Conservation (phyloP, 768 basidiomycete genomes). For the Symmetrospora coprosmae region DNA sequence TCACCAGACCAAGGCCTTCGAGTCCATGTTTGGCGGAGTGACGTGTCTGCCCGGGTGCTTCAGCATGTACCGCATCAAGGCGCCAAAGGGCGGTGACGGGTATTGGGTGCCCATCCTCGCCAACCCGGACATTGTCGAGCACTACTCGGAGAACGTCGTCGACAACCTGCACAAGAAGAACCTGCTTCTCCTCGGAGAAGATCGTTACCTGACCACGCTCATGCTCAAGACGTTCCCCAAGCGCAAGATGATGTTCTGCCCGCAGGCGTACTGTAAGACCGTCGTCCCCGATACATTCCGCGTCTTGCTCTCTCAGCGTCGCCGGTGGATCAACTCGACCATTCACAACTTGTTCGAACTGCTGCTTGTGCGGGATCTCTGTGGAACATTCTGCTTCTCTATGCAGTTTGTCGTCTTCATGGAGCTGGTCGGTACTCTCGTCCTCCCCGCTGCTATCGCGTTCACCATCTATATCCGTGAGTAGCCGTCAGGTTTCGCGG, state of each 20-base stretch:
- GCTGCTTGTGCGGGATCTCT: slow-evolving; percentile 87
- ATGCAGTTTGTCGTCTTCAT: slow-evolving; percentile 99
- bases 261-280: slow-evolving; percentile 97
- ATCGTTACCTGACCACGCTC: slow-evolving; percentile 95
- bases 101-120: slow-evolving; percentile 98
- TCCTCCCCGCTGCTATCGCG: slow-evolving; percentile 88
- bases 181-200: slow-evolving; percentile 85
- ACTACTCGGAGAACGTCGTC: slow-evolving; percentile 98
- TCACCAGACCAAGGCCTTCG: slow-evolving; percentile 97
- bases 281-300: slow-evolving; percentile 93
- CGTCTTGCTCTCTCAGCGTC: slow-evolving; percentile 82
- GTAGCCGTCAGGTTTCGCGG: not conserved
- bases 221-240: slow-evolving; percentile 99
- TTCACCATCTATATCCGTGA: slow-evolving; percentile 62
- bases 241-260: slow-evolving; percentile 97
- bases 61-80: slow-evolving; percentile 99
- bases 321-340: slow-evolving; percentile 99
- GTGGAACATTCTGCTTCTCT: slow-evolving; percentile 98
- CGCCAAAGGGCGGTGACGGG: slow-evolving; percentile 85
- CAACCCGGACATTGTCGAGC: slow-evolving; percentile 95
- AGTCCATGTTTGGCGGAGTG: slow-evolving; percentile 98
- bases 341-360: slow-evolving; percentile 95
- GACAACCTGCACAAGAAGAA: slow-evolving; percentile 99
- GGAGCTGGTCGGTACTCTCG: slow-evolving; percentile 91
- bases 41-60: slow-evolving; percentile 99